Conservation (phyloP, 163 green algal species). For the Botryococcus braunii region DNA sequence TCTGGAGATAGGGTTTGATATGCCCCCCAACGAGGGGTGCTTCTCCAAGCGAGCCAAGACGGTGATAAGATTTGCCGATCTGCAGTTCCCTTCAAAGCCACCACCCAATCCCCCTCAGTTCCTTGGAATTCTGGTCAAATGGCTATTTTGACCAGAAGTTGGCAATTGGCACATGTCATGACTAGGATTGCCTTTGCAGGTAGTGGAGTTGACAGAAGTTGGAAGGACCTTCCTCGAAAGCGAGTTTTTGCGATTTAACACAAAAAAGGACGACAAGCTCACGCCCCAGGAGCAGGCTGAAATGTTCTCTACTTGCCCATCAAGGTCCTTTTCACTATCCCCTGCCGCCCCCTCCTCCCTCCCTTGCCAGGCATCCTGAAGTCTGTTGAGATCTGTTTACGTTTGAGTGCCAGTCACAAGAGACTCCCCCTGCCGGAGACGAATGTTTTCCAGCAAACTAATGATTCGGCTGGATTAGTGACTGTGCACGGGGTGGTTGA, state of each 20-base stretch:
- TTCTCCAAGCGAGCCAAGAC: neutral
- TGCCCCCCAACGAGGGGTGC: too few species aligned
- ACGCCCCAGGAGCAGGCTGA: constrained; percentile 38
- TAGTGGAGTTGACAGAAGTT: constrained; percentile 62
- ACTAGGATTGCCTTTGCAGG: constrained; percentile 20
- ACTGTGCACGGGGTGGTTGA: too few species aligned
- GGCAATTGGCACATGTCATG: neutral
- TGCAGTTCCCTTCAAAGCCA: neutral
- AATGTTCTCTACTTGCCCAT: constrained; percentile 53
- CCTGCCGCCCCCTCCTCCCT: neutral
- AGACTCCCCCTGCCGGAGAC: too few species aligned
- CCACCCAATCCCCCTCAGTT: neutral
- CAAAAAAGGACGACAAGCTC: constrained; percentile 45
- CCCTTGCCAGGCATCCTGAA: neutral
- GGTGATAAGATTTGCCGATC: neutral
- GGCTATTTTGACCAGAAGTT: neutral
- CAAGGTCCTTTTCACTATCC: constrained; percentile 9
- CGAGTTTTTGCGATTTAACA: constrained; percentile 59
- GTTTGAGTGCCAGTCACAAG: too few species aligned
- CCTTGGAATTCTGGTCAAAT: neutral
- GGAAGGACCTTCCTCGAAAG: constrained; percentile 51
- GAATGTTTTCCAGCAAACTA: too few species aligned
- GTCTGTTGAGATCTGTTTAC: neutral
- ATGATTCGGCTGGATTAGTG: too few species aligned
- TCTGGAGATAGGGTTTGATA: too few species aligned